A percentile compares a stretch with the other conserved stretches of the same genome.
Evolutionary conservation across 306 rosid species (phyloP).

Genomic region (Adenanthera pavonina): DNA sequence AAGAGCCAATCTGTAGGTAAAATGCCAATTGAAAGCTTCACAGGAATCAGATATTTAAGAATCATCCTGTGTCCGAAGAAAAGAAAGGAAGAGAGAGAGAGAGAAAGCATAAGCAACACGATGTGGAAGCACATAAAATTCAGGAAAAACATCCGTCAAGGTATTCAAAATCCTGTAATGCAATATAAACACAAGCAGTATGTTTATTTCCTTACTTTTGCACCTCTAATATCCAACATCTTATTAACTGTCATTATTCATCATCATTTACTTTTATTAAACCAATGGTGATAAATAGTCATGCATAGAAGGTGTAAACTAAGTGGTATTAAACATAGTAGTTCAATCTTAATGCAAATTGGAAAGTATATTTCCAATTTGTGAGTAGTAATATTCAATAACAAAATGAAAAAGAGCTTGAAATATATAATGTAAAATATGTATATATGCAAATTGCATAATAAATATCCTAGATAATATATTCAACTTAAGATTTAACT

Average conservation of each 20-base stretch:
- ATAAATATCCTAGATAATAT: not conserved
- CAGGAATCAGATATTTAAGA: conserved; percentile 91
- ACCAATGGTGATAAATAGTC: not conserved
- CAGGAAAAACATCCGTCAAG: not conserved
- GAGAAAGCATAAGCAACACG: conserved; percentile 1
- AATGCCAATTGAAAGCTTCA: conserved; percentile 95
- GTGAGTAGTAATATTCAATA: not conserved
- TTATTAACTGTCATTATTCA: not conserved
- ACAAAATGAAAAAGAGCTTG: not conserved
- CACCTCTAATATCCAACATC: not conserved
- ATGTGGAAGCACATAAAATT: not conserved
- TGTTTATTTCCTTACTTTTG: not conserved
- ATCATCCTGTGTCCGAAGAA: conserved; percentile 68
- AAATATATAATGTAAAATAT: not conserved
- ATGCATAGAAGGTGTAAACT: not conserved
- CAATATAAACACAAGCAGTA: not conserved
- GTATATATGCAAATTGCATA: not conserved
- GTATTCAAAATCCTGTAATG: not conserved
- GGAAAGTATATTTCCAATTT: not conserved
- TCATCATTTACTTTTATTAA: not conserved
- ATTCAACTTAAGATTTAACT: not conserved
- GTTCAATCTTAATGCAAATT: not conserved
- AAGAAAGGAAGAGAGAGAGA: conserved; percentile 23
- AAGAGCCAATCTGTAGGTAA: conserved; percentile 77
- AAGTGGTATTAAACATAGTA: not conserved